Percentiles rank a stretch among this genome's conserved stretches.
phyloP scores from a whole-genome alignment of 805 yeast species.

The Hanseniaspora thailandica region DNA sequence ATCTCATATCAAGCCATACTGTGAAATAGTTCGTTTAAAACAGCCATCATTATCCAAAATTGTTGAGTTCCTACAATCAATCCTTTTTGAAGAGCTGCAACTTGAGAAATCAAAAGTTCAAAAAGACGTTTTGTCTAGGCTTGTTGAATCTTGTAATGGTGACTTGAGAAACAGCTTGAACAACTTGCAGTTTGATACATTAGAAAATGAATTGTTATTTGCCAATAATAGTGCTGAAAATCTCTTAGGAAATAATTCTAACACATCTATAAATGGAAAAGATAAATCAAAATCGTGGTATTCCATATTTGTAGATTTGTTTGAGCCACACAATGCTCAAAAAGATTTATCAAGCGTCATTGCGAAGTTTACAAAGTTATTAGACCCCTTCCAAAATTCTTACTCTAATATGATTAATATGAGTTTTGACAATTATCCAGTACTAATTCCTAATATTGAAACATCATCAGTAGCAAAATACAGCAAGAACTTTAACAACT shows the following conservation, averaged over 20 bases:
- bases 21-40: slow-evolving; percentile 60
- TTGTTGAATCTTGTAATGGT: slow-evolving; percentile 61
- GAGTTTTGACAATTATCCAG: slow-evolving; percentile 8
- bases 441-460: neutral
- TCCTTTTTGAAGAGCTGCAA: slow-evolving; percentile 46
- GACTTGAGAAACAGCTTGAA: slow-evolving; percentile 82
- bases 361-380: neutral
- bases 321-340: slow-evolving; percentile 6
- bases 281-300: slow-evolving; percentile 18
- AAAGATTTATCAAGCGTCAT: neutral
- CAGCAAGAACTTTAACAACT: neutral
- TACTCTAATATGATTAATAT: neutral
- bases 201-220: slow-evolving; percentile 1
- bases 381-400: neutral
- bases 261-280: slow-evolving; percentile 16
- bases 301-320: neutral
- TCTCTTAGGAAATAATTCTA: neutral
- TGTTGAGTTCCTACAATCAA: slow-evolving; percentile 38
- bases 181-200: slow-evolving; percentile 52
- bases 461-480: neutral
- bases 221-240: neutral
- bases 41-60: slow-evolving; percentile 42
- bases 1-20: slow-evolving; percentile 58
- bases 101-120: slow-evolving; percentile 24
- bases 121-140: slow-evolving; percentile 44